Percentiles rank a stretch among this genome's conserved stretches.
These are phyloP conservation scores for Penicillium sp. DNA, from an alignment of 2,329 filamentous ascomycete species.

Conservation along the genomic window DNA sequence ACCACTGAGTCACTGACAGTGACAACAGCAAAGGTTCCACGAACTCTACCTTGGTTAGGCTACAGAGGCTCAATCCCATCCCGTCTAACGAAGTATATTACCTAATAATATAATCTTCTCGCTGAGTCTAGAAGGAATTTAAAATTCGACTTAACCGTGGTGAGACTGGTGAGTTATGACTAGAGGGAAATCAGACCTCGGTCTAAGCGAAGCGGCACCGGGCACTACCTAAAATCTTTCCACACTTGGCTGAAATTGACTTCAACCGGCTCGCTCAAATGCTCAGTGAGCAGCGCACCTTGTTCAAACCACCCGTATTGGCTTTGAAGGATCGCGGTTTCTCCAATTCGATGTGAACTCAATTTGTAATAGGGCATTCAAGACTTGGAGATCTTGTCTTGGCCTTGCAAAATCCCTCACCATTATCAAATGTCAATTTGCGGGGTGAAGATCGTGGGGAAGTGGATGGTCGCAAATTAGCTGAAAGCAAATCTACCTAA, in stretches of 20 bases:
- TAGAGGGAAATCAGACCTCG: not conserved
- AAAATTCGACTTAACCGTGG: not conserved
- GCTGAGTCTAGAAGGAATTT: not conserved
- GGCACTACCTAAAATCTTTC: not conserved
- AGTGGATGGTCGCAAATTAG: not conserved
- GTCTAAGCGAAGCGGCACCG: not conserved
- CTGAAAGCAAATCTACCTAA: no score
- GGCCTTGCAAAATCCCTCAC: not conserved
- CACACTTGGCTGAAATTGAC: not conserved
- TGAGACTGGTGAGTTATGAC: not conserved
- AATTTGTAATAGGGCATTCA: not conserved
- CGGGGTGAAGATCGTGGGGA: not conserved
- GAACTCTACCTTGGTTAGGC: not conserved
- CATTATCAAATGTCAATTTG: no score
- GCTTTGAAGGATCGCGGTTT: not conserved
- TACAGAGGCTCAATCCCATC: not conserved
- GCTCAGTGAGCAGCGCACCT: no score
- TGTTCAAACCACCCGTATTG: not conserved
- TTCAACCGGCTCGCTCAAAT: not conserved
- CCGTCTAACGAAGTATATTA: not conserved
- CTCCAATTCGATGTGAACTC: not conserved
- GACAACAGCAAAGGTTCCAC: not conserved
- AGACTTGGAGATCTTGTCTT: not conserved
- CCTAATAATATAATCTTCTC: not conserved
- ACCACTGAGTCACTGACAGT: no score